Evolutionary conservation across 768 basidiomycete genomes (phyloP), one percentile per base, ranked within the genome.

Genomic region (Russula dissimulans): DNA sequence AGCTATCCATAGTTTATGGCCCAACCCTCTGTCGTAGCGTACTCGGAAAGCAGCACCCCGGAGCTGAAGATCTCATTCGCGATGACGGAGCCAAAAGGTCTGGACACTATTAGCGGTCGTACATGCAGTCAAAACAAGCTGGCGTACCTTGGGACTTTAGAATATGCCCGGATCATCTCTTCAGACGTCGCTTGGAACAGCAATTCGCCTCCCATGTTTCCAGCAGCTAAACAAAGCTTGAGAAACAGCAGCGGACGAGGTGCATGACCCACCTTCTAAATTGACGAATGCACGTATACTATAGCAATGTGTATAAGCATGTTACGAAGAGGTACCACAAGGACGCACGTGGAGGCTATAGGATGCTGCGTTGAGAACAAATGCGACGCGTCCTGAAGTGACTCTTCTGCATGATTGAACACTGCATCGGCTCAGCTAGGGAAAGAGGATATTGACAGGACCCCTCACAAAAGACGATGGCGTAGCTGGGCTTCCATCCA

Each of bases 101-200:
- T 86, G 36, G 7, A 17, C 0, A 14, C 11, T 38, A 43, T 57
- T n/a, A 63, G 41, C 31, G 8, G 1, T 18, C 6, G 7, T 3
- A 26, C 1, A 53, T 51, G 44, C 36, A 22, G 6, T 34, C 36
- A 38, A n/a, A 59, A 0, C 2, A 61, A 36, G 46, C 9, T 3
- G 29, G 62, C 70, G 47, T 60, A 84, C 89, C 87, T 78, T 3
- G 93, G 91, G 0, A 91, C 91, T 66, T 85, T 80, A 0, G 89
- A 83, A 69, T 94, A 95, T 0, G 92, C 94, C 50, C 87, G 79
- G 5, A 97, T 89, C 95, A 98, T 97, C 71, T 97, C 83, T 67
- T 91, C 83, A 5, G 90, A 92, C 0, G 94, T 97, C 0, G 94
- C 95, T 76, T 98, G 95, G 77, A 98, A 98, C 15, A 97, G 80